Evolutionary conservation across 345 rosid genomes (phyloP).

Genomic region (Durio zibethinus): DNA sequence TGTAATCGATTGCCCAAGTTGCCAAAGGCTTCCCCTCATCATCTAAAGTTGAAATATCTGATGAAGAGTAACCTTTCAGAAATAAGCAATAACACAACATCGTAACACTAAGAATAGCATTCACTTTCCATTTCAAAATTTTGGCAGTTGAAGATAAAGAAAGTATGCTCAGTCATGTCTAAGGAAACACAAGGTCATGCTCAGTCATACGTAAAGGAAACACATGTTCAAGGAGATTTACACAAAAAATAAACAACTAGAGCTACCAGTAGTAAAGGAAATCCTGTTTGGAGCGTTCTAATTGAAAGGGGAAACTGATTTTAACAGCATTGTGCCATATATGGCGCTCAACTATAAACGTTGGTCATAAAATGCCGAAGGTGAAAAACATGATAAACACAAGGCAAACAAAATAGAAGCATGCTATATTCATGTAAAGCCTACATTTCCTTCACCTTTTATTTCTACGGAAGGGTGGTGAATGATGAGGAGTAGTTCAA

Average conservation of each 20-base stretch:
- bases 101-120: background rate
- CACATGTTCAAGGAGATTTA: background rate
- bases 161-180: background rate
- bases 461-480: background rate
- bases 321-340: background rate
- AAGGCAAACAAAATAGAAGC: background rate
- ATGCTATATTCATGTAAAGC: background rate
- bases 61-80: constrained; percentile 8
- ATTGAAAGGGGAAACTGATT: background rate
- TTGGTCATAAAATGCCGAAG: background rate
- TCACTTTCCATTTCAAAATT: background rate
- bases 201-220: background rate
- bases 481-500: background rate
- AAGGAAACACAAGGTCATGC: background rate
- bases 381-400: background rate
- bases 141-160: background rate
- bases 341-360: background rate
- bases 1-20: constrained; percentile 87
- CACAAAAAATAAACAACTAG: background rate
- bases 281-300: background rate
- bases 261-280: background rate
- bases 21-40: constrained; percentile 98
- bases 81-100: background rate
- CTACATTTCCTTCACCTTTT: background rate
- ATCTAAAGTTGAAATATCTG: constrained; percentile 32